Base-by-base conservation (phyloP, 176 grass and related monocot species). In the Oryza glaberrima region DNA sequence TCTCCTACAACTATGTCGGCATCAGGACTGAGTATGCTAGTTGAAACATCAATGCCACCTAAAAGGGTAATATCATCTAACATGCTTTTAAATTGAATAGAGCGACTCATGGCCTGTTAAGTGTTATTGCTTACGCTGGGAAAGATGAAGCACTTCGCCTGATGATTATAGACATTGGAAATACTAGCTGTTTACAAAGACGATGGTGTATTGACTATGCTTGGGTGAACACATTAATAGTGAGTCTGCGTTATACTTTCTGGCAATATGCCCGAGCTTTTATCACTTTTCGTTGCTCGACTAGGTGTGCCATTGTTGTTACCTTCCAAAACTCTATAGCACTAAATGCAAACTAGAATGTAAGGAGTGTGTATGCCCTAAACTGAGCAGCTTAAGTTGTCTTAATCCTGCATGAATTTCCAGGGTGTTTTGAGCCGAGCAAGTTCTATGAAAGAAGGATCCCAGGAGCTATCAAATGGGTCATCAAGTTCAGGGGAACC, bases 1-100 rank as follows among this genome's bases (percentile, higher is more conserved):
- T 81, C 91, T 52, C 38, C 87, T 73, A 90, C 81, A 26, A 43
- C 81, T n/a, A 86, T 92, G 52, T 92, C 87, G 52, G 87, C 87
- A 73, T 89, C 81, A 52, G 92, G 92, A 65, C 73, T 94, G 54
- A 92, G 73, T 64, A 77, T 90, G 79, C 80, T 90, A 32, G 84
- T 47, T 68, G 88, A 80, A 73, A 82, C 88, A 83, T 83, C 79
- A 83, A 30, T 86, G 69, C 75, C 80, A 83, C 58, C 68, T 78
- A 86, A 78, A 86, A 86, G 84, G 76, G 88, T 90, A 79, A 90
- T 83, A 67, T 35, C 38, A 77, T 67, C 36, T 84, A 52, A 52
- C 28, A 30, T 6, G 1, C 58, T 74, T 36, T 60, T 1, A 4
- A 19, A 66, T 56, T 45, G 3, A 10, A n/a, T 66, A 67, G 35